Evolutionary conservation across 768 basidiomycete species (phyloP).

Genomic region (Tricholoma matsutake): DNA sequence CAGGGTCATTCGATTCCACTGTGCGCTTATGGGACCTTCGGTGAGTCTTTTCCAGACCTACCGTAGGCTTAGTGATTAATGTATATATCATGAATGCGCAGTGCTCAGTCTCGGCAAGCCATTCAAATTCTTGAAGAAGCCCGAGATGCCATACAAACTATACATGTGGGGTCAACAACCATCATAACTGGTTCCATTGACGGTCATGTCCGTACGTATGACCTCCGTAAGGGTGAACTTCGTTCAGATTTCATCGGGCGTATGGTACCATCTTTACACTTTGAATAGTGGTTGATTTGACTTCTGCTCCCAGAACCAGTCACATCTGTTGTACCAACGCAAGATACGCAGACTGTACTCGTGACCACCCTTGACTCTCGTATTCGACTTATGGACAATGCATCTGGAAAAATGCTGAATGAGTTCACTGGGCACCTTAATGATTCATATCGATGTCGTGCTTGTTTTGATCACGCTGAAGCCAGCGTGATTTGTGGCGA

Average conservation of each 20-base stretch:
- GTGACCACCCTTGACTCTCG: constrained; percentile 83
- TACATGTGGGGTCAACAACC: constrained; percentile 63
- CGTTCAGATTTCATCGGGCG: constrained; percentile 88
- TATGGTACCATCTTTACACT: constrained; percentile 37
- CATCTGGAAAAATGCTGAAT: constrained; percentile 81
- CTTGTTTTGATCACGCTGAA: constrained; percentile 82
- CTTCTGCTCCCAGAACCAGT: constrained; percentile 65
- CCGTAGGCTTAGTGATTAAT: not conserved
- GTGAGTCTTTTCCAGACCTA: constrained; percentile 38
- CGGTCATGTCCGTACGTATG: constrained; percentile 89
- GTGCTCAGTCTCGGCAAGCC: constrained; percentile 74
- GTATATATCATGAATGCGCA: constrained; percentile 21
- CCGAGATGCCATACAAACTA: constrained; percentile 78
- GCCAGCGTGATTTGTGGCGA: constrained; percentile 83
- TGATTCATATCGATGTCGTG: constrained; percentile 71
- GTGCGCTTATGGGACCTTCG: constrained; percentile 90
- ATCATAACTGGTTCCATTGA: constrained; percentile 87
- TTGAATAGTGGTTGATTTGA: constrained; percentile 2
- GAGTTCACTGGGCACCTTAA: constrained; percentile 79
- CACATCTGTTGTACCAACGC: constrained; percentile 75
- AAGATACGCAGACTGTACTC: constrained; percentile 77
- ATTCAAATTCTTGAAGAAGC: constrained; percentile 93
- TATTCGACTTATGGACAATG: constrained; percentile 80
- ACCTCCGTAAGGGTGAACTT: constrained; percentile 89
- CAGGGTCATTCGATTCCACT: constrained; percentile 91